Evolutionary conservation across 1,284 basidiomycete species (phyloP), one percentile per base, ranked within the genome.

Genomic region (Leccinum angustisporum): DNA sequence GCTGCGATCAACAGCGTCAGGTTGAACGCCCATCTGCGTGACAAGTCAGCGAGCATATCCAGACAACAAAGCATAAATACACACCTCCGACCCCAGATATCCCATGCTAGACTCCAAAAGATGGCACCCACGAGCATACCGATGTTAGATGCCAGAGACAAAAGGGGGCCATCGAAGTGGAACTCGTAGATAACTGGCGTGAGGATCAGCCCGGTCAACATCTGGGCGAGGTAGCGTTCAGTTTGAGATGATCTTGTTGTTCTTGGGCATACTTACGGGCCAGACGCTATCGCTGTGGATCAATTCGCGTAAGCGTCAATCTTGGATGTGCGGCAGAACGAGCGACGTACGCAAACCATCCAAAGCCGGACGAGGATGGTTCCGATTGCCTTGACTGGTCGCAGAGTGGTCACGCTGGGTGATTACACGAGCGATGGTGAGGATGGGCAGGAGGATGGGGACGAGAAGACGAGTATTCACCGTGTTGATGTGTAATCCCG

Each of bases 111-210:
- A 57, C 84, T 84, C 86, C 82, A 91, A 70, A 88, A 81, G 36
- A 85, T 79, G 50, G 87, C 85, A 1, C 87, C 87, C 13, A 85
- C 81, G 33, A 91, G 78, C 1, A 90, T 72, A 21, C 88, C 88
- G 30, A 87, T 77, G 63, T 84, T 86, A 64, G 81, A 78, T 2
- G 83, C 84, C 36, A 90, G 78, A 4, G 83, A 81, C 11, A 89
- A 76, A 66, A 84, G 83, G 0, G 86, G 85, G 0, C 79, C 79
- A 9, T 81, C 67, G 70, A 83, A 83, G 25, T 78, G 66, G 67
- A 88, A 87, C 68, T 90, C 87, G 63, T 80, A 78, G 6, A 85
- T 71, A 0, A 84, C 81, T 1, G 83, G 82, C 2, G 83, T 78
- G 7, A 88, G 76, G 50, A 87, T 86, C 3, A 88, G 75, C 2